Evolutionary conservation across 768 basidiomycete genomes (phyloP), one percentile per base, ranked within the genome.

Genomic region (Glaciozyma martinii): DNA sequence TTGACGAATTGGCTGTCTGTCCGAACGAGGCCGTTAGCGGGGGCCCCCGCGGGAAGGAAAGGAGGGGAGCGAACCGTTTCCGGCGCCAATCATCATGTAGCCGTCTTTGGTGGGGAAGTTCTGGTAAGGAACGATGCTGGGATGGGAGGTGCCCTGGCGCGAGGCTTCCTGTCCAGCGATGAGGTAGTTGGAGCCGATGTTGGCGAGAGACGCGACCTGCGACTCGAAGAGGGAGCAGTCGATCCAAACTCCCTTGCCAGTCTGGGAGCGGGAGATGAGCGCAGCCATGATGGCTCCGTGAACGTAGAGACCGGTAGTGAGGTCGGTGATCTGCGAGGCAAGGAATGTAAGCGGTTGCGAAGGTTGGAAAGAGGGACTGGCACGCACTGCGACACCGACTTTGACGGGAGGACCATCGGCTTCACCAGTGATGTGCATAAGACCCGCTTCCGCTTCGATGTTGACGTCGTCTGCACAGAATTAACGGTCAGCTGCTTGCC

Each of bases 271-370:
- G 15, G 88, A 90, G 63, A 91, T 75, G 19, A 97, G 80, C 2
- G 85, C 92, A 8, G 93, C 93, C 82, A 97, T 85, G 66, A 97
- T 87, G 3, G 91, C 90, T 0, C 90, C 89, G 61, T 94, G 90
- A 8, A 90, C 86, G 76, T 93, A 95, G 30, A 97, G 80, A 3
- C 78, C 78, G 0, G 77, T 74, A 6, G 67, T 59, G 13, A 71
- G 52, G 42, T 71, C 70, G 37, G 60, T 56, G 25, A 40, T 32
- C 37, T 40, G 15, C 3, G 21, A 27, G 25, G 23, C 10, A 7
- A 19, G 16, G 16, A 9, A 52, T 19, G 37, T 87, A 87, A 29
- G 87, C 91, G 54, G 89, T 19, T 21, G 23, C 15, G 16, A 16
- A 27, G 42, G 25, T 47, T 6, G 18, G 27, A 23, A 0, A 6